Percentiles rank a stretch among this genome's conserved stretches.
Evolutionary conservation across 148 eudicot genomes (phyloP).

Genomic region (Dysphania ambrosioides): DNA sequence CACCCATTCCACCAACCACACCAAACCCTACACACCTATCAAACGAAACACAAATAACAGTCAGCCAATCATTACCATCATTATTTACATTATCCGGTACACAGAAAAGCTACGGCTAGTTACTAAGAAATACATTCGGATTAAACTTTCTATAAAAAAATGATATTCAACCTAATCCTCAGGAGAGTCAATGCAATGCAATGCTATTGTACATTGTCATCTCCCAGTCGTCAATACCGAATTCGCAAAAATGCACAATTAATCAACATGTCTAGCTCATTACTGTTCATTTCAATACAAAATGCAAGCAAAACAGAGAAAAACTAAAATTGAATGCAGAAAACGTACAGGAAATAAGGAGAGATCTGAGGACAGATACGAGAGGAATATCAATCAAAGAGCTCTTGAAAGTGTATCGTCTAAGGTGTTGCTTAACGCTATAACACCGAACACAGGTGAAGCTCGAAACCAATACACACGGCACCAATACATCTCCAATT

Average conservation of each 20-base stretch:
- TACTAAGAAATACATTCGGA: neutral
- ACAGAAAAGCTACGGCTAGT: neutral
- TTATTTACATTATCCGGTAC: neutral
- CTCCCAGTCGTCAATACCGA: no score
- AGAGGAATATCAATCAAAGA: slow-evolving; percentile 86
- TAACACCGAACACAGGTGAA: slow-evolving; percentile 71
- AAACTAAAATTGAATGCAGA: neutral
- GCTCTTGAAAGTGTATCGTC: slow-evolving; percentile 64
- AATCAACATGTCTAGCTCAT: neutral
- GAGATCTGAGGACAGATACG: slow-evolving; percentile 81
- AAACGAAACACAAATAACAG: neutral
- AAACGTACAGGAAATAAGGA: slow-evolving; percentile 56
- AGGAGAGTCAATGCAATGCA: no score
- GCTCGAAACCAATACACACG: slow-evolving; percentile 62
- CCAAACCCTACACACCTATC: neutral
- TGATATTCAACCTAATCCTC: neutral
- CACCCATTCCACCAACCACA: no score
- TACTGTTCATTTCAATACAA: neutral
- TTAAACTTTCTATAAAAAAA: no score
- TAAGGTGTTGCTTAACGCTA: slow-evolving; percentile 53
- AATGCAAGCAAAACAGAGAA: neutral
- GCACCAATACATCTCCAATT: slow-evolving; percentile 60
- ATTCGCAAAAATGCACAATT: neutral
- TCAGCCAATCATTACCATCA: neutral
- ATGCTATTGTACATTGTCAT: neutral